These are phyloP conservation scores for Trichoderma sp. DNA, from an alignment of 2,329 filamentous ascomycete genomes.

Conservation along the genomic window DNA sequence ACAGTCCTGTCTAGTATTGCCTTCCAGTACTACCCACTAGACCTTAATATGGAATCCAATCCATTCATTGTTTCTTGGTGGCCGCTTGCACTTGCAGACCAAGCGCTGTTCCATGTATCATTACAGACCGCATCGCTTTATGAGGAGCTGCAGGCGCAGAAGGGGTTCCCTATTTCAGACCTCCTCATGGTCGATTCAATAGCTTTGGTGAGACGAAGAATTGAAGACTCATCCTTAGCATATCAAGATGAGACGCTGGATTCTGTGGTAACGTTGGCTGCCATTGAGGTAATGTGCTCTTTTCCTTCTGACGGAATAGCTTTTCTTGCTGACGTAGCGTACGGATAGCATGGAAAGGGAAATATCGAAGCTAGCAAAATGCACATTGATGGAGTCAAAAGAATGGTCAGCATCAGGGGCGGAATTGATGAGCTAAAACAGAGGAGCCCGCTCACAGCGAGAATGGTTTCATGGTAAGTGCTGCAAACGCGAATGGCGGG, in stretches of 20 bases:
- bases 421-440: conserved; percentile 1
- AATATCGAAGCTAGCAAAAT: conserved; percentile 10
- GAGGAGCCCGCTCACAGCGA: conserved; percentile 1
- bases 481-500: not conserved
- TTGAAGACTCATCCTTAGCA: not conserved
- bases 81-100: conserved; percentile 10
- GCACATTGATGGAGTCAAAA: conserved; percentile 8
- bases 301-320: too few relatives aligned
- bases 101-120: conserved; percentile 7
- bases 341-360: conserved; percentile 6
- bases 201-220: not conserved
- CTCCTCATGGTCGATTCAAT: conserved; percentile 10
- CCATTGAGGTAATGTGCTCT: not conserved
- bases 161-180: conserved; percentile 7
- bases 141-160: conserved; percentile 6
- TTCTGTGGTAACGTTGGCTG: conserved; percentile 9
- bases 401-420: not conserved
- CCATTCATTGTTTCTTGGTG: conserved; percentile 14
- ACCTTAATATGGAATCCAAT: conserved; percentile 6
- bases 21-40: conserved; percentile 6
- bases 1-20: conserved; percentile 9
- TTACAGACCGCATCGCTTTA: conserved; percentile 14
- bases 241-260: conserved; percentile 5
- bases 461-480: conserved; percentile 13
- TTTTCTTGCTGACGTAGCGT: not conserved